These are phyloP conservation scores for Penicillium sp. DNA, from an alignment of 2,329 filamentous ascomycete genomes.

Conservation along the genomic window DNA sequence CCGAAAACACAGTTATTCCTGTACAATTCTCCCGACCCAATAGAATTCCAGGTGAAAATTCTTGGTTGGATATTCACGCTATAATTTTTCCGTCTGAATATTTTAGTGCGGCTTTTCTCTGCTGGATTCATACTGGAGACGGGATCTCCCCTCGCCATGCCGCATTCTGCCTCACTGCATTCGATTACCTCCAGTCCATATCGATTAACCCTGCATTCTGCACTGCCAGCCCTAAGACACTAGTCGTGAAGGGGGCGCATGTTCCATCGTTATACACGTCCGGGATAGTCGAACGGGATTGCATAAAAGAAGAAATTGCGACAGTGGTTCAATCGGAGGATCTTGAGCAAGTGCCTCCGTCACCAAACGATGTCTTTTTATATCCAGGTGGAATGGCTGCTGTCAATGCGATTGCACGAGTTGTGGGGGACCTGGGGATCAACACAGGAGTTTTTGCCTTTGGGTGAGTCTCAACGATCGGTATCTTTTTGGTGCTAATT, in stretches of 20 bases:
- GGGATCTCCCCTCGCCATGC: neutral
- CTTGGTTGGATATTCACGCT: no score
- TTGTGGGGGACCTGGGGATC: neutral
- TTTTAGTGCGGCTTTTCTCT: neutral
- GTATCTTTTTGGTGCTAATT: neutral
- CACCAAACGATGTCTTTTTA: neutral
- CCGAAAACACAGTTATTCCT: no score
- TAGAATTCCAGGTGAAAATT: no score
- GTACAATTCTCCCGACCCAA: no score
- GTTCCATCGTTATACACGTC: no score
- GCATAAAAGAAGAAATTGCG: neutral
- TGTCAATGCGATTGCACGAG: neutral
- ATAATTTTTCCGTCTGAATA: no score
- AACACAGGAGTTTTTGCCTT: neutral
- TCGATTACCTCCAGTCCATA: neutral
- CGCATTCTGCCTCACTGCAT: neutral
- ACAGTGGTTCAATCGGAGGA: no score
- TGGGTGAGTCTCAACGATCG: neutral
- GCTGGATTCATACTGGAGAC: neutral
- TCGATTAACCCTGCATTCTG: neutral
- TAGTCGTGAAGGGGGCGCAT: no score
- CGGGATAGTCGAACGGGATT: no score
- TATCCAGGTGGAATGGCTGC: neutral
- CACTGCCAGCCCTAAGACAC: neutral
- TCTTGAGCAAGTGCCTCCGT: neutral